phyloP scores from a whole-genome alignment of 495 filamentous ascomycete species.

The Penicillium desertorum region DNA sequence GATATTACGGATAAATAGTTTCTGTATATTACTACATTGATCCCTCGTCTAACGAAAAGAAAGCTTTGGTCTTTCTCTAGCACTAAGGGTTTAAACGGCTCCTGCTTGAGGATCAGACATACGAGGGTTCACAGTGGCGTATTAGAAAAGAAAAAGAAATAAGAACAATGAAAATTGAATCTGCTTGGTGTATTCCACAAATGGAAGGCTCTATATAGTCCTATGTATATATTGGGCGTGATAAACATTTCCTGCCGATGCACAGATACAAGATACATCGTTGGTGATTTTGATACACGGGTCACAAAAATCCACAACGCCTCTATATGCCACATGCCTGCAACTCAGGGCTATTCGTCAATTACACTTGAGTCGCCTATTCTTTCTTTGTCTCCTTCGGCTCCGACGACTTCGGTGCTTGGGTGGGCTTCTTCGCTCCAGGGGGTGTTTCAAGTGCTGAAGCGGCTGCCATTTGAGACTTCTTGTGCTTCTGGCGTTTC shows the following conservation, averaged over 20 bases:
- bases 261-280: conserved; percentile 15
- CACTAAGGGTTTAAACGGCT: too few species aligned
- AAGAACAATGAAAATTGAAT: not conserved
- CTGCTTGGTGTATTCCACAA: not conserved
- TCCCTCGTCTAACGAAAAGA: too few species aligned
- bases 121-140: too few species aligned
- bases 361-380: conserved; percentile 8
- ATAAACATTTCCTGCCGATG: conserved; percentile 14
- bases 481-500: conserved; percentile 69
- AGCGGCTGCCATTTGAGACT: conserved; percentile 31
- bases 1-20: too few species aligned
- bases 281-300: conserved; percentile 15
- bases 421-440: not conserved
- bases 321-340: conserved; percentile 20
- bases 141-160: not conserved
- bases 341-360: not conserved
- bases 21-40: too few species aligned
- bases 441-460: conserved; percentile 11
- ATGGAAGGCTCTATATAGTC: conserved; percentile 8
- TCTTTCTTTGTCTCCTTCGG: conserved; percentile 23
- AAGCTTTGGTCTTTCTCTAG: too few species aligned
- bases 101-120: too few species aligned
- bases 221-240: conserved; percentile 9
- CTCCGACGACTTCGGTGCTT: not conserved
- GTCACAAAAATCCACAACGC: conserved; percentile 25